These are phyloP conservation scores for Spathaspora hagerdaliae DNA, from an alignment of 805 yeast species.

Conservation along the genomic window DNA sequence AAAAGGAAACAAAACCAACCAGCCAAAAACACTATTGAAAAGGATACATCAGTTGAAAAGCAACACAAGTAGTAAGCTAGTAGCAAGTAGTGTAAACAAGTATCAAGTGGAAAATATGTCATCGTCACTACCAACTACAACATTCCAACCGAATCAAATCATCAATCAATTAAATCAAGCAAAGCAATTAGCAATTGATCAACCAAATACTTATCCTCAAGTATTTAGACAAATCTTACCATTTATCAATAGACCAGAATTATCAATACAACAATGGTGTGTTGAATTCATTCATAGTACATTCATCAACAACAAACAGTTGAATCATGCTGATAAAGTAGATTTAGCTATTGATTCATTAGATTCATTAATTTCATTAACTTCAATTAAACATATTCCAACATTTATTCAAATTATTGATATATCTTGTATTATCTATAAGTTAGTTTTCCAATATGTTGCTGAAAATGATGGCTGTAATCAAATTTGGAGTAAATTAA, in stretches of 20 bases:
- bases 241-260: conserved; percentile 31
- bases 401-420: conserved; percentile 30
- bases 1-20: no score
- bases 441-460: conserved; percentile 41
- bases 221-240: conserved; percentile 42
- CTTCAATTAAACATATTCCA: conserved; percentile 23
- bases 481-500: conserved; percentile 53
- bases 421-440: conserved; percentile 38
- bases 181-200: conserved; percentile 27
- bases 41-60: no score
- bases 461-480: conserved; percentile 44
- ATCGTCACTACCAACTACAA: background rate
- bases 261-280: conserved; percentile 38
- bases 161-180: conserved; percentile 36
- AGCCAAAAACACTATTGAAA: no score
- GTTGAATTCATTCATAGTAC: conserved; percentile 35
- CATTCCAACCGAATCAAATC: conserved; percentile 14
- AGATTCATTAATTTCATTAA: conserved; percentile 25
- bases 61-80: no score
- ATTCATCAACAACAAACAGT: conserved; percentile 23
- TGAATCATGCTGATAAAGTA: conserved; percentile 24
- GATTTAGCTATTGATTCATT: conserved; percentile 40
- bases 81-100: no score
- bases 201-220: conserved; percentile 31
- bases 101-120: no score